phyloP scores from a whole-genome alignment of 106 monocot species.

The Platanthera guangdongensis region DNA sequence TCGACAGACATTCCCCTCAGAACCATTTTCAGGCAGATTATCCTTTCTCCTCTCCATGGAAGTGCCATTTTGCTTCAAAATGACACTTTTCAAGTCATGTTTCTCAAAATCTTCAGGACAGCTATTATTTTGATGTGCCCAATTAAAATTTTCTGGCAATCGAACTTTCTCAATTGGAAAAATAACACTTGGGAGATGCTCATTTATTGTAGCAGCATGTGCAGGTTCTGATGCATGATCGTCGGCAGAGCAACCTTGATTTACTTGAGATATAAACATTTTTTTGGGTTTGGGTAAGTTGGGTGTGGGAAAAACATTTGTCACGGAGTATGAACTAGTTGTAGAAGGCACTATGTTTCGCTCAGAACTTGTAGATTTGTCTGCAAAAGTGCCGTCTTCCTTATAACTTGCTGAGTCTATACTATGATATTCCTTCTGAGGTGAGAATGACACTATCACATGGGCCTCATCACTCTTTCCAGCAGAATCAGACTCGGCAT shows the following conservation, averaged over 20 bases:
- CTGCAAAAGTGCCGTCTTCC: not conserved
- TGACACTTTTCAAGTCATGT: not conserved
- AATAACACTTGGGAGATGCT: not conserved
- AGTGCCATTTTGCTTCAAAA: not conserved
- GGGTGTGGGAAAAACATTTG: not conserved
- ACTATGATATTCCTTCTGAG: not conserved
- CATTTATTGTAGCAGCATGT: not conserved
- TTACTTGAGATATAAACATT: not conserved
- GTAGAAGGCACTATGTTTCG: not conserved
- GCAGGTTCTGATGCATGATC: not conserved
- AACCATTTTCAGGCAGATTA: not conserved
- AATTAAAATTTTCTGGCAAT: not conserved
- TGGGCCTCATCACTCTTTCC: not conserved
- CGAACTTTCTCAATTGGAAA: not conserved
- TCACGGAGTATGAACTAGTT: not conserved
- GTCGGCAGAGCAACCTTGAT: not conserved
- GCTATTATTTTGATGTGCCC: not conserved
- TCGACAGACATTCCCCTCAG: not conserved
- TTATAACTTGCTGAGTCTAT: not conserved
- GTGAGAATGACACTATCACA: not conserved
- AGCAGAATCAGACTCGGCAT: not conserved
- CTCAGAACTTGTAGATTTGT: not conserved
- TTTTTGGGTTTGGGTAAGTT: not conserved
- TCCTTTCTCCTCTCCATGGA: not conserved
- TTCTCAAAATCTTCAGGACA: not conserved